phyloP scores from a whole-genome alignment of 73 alveolate genomes.

The Paramecium bursaria region DNA sequence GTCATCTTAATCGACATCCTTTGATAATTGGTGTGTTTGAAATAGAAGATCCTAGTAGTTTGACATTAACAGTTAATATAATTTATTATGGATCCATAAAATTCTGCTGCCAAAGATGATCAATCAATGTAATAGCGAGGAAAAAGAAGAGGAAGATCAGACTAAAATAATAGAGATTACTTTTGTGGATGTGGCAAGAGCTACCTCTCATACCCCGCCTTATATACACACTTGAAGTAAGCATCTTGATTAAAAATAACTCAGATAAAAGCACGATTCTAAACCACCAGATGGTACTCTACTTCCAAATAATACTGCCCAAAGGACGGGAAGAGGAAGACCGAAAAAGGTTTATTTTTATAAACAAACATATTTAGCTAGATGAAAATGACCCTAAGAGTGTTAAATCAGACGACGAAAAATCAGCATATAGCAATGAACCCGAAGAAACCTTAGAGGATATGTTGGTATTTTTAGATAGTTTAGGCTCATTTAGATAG shows the following conservation, averaged over 20 bases:
- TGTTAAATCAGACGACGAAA: constrained; percentile 64
- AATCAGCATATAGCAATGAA: constrained; percentile 46
- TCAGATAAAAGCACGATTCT: constrained; percentile 58
- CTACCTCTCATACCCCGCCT: constrained; percentile 95
- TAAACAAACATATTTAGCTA: not conserved
- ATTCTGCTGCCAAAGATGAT: constrained; percentile 8
- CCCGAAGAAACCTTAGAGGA: constrained; percentile 64
- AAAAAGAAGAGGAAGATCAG: constrained; percentile 74
- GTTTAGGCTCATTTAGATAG: constrained; percentile 23
- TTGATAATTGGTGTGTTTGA: too few species aligned
- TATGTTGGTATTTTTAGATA: constrained; percentile 64
- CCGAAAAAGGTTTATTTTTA: constrained; percentile 45
- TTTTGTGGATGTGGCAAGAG: constrained; percentile 97
- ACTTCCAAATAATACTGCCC: constrained; percentile 35
- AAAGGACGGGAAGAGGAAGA: constrained; percentile 64
- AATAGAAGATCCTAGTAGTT: too few species aligned
- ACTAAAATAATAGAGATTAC: constrained; percentile 90
- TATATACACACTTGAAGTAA: constrained; percentile 94
- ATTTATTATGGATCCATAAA: constrained; percentile 51
- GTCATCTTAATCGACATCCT: too few species aligned
- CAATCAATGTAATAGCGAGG: constrained; percentile 5
- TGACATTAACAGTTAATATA: too few species aligned
- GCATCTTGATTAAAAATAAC: not conserved
- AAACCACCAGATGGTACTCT: constrained; percentile 68
- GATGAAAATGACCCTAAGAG: constrained; percentile 55